Conservation (phyloP, 805 yeast species). For the Saccharomycopsis fodiens region DNA sequence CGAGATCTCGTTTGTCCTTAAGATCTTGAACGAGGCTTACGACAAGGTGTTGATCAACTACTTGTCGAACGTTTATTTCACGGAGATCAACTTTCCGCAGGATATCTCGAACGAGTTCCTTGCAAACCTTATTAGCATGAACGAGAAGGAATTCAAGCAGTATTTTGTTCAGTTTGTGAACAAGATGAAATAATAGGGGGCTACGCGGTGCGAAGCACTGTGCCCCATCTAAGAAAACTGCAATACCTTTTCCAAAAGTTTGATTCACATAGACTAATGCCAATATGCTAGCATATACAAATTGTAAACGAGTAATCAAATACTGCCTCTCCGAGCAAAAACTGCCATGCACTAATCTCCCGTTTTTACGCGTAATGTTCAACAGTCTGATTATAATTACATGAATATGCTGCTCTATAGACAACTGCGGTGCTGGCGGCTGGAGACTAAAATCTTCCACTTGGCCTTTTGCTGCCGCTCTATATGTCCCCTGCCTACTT, state of each 20-base stretch:
- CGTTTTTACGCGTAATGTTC: too few species aligned
- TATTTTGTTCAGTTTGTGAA: conserved; percentile 46
- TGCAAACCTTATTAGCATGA: conserved; percentile 44
- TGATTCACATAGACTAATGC: too few species aligned
- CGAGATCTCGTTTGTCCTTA: conserved; percentile 67
- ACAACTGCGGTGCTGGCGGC: neutral
- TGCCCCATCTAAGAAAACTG: too few species aligned
- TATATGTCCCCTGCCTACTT: too few species aligned
- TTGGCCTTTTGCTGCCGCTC: neutral
- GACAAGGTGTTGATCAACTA: conserved; percentile 43
- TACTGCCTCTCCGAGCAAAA: too few species aligned
- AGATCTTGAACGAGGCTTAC: conserved; percentile 46
- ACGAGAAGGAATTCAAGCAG: conserved; percentile 62
- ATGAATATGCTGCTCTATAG: neutral
- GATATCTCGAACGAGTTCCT: conserved; percentile 56
- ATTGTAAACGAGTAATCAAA: neutral
- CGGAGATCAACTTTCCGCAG: conserved; percentile 49
- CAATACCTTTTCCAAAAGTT: too few species aligned
- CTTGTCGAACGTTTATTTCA: conserved; percentile 42
- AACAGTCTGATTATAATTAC: neutral
- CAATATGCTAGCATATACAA: too few species aligned
- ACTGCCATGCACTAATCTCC: too few species aligned
- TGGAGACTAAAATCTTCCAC: neutral
- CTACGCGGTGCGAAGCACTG: too few species aligned
- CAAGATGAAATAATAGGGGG: too few species aligned